Conservation (phyloP, 208 protist species). For the Pavlovales sp. region DNA sequence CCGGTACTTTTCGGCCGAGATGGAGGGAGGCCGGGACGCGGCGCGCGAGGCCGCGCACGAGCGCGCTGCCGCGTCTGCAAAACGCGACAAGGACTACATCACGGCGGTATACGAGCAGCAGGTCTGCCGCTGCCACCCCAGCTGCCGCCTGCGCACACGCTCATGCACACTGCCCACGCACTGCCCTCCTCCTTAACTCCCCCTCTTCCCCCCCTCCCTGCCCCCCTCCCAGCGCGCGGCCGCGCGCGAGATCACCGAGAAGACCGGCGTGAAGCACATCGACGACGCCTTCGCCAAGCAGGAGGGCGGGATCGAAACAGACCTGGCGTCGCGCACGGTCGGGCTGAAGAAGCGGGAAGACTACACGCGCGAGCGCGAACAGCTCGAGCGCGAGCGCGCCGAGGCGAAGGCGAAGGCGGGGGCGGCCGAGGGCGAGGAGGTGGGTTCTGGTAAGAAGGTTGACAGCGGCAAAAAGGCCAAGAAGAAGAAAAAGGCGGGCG, state of each 20-base stretch:
- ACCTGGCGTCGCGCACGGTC: neutral
- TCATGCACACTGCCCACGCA: too few relatives aligned
- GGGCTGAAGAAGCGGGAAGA: slow-evolving; percentile 5
- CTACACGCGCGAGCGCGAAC: neutral
- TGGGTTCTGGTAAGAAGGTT: neutral
- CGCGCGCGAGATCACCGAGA: neutral
- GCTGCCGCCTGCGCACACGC: too few relatives aligned
- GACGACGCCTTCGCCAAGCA: neutral
- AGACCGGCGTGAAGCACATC: neutral
- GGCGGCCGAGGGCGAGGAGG: neutral
- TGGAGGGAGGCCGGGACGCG: too few relatives aligned
- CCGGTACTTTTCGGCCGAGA: too few relatives aligned
- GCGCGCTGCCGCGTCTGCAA: neutral
- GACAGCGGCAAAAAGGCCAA: slow-evolving; percentile 7
- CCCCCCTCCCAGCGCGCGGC: too few relatives aligned
- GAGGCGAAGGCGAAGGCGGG: neutral
- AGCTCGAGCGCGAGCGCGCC: neutral
- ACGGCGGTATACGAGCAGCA: neutral
- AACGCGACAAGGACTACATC: neutral
- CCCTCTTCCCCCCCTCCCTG: too few relatives aligned
- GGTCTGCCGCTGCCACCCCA: too few relatives aligned
- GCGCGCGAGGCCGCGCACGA: neutral
- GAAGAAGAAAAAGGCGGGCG: slow-evolving; percentile 18
- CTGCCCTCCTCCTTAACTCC: too few relatives aligned
- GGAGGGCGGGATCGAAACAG: neutral